Conservation (phyloP, 225 moss, liverwort and hornwort genomes). For the Marchantia polymorpha region DNA sequence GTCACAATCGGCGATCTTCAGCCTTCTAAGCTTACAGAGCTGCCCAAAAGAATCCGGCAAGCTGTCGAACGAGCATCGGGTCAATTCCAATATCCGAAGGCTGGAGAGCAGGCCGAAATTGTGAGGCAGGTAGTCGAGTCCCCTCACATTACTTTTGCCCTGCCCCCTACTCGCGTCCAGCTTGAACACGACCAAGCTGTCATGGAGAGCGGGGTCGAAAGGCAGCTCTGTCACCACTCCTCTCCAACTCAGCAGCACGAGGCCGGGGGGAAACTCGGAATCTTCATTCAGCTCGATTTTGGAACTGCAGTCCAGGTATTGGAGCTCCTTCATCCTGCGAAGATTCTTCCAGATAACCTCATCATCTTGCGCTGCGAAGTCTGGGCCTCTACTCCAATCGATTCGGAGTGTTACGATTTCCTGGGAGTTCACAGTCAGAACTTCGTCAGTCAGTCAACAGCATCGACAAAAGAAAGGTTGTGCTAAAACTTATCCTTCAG, state of each 20-base stretch:
- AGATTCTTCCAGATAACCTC: background rate
- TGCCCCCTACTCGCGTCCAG: conserved; percentile 2
- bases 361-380: background rate
- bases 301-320: conserved; percentile 14
- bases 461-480: background rate
- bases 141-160: background rate
- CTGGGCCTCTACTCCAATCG: background rate
- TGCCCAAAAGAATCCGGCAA: conserved; percentile 16
- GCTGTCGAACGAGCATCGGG: background rate
- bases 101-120: conserved; percentile 10
- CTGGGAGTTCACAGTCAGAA: background rate
- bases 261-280: background rate
- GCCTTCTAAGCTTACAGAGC: background rate
- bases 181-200: background rate
- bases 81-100: background rate
- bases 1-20: background rate
- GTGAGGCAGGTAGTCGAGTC: background rate
- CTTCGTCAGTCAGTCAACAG: background rate
- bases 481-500: background rate
- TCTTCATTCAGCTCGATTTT: conserved; percentile 4
- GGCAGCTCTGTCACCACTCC: background rate
- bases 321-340: conserved; percentile 7
- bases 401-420: conserved; percentile 6
- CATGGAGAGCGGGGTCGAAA: conserved; percentile 3
- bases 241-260: background rate